Base-by-base conservation (phyloP, 1,284 basidiomycete genomes). In the Hemileia vastatrix region DNA sequence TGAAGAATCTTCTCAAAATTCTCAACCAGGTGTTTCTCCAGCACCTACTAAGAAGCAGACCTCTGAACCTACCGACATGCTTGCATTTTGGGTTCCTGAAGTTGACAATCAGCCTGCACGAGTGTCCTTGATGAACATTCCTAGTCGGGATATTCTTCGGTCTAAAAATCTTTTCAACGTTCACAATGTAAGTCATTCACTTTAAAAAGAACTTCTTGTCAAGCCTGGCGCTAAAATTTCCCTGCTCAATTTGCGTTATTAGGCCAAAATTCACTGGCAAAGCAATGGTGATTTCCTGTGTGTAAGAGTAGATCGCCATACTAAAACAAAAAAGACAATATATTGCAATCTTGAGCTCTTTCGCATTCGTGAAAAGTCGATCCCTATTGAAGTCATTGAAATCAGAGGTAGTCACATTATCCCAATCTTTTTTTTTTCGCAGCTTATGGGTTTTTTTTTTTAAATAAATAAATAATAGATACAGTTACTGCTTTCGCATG, bases 261-360 rank as follows among this genome's bases (percentile, higher is more conserved):
- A 95, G 91, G 97, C 93, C 78, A 97, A 97, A 80, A 83, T 99
- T 52, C 88, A 89, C 79, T 99, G 92, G 93, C 95, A 99, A 80
- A 95, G 94, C 73, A 90, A 95, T 76, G 95, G 95, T 55, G 93
- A 98, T 78, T 98, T 91, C 81, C 83, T 99, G 24, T 98, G 95
- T 73, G 95, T 98, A 78, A 97, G 96, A 79, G 95, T 99, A 64
- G 95, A 99, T 79, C 88, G 95, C 64, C 93, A 97, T 77, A 97
- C 94, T 50, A 98, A 98, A 81, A 95, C 92, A 19, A 97, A 97
- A 79, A 98, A 98, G 80, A 93, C 92, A 9, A 92, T 90, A 60
- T 98, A 93, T 81, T 95, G 93, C 79, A 99, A 98, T 78, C 81
- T 99, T 67, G 95, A 99, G 78, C 87, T 99, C 67, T 98, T 98